Evolutionary conservation across 176 grass and related monocot species (phyloP).

Genomic region (Puya raimondii): DNA sequence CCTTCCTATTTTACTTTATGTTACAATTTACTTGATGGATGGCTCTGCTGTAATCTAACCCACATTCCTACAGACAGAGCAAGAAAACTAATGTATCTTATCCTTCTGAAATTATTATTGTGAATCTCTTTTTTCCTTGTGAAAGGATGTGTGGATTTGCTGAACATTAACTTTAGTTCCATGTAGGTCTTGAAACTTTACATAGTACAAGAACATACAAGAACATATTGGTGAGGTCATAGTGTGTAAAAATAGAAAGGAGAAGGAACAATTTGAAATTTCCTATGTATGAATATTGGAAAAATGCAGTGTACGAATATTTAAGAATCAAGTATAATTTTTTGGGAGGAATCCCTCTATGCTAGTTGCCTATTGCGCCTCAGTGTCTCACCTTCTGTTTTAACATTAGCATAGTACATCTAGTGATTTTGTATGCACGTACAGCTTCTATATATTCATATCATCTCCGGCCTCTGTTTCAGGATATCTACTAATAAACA

Average conservation of each 20-base stretch:
- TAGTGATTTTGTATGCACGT: not conserved
- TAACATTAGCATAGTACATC: not conserved
- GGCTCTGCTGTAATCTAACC: no score
- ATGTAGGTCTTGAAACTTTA: no score
- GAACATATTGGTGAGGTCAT: no score
- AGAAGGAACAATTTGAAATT: not conserved
- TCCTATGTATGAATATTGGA: not conserved
- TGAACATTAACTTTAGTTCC: not conserved
- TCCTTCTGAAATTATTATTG: no score
- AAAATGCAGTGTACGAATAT: not conserved
- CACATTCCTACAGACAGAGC: no score
- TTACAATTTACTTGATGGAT: not conserved
- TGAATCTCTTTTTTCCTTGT: not conserved
- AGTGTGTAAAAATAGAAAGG: no score
- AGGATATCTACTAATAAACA: not conserved
- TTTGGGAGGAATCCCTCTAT: not conserved
- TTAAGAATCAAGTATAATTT: no score
- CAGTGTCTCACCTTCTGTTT: not conserved
- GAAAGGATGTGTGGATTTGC: not conserved
- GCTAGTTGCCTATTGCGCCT: not conserved
- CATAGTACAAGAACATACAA: no score
- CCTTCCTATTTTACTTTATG: slow-evolving; percentile 6
- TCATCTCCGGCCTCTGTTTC: not conserved
- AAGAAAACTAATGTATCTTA: no score
- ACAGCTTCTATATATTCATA: slow-evolving; percentile 15